Evolutionary conservation across 176 grass and related monocot species (phyloP).

Genomic region (Triticum turgidum): DNA sequence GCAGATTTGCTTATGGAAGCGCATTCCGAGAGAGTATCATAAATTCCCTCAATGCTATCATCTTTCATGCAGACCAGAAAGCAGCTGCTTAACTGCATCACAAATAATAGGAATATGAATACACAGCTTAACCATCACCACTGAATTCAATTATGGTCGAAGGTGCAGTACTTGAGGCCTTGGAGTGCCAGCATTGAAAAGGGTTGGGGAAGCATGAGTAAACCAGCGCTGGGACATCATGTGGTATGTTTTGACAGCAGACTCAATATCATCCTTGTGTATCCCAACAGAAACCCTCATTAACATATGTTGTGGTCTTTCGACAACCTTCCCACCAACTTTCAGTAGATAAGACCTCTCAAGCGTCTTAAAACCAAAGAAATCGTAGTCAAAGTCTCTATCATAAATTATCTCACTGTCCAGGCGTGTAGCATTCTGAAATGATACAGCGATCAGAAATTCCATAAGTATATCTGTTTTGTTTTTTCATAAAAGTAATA

Average conservation of each 20-base stretch:
- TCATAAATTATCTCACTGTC: slow-evolving; percentile 88
- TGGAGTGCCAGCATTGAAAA: slow-evolving; percentile 79
- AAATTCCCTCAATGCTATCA: slow-evolving; percentile 93
- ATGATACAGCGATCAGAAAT: background rate
- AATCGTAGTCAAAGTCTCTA: slow-evolving; percentile 79
- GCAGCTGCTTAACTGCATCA: slow-evolving; percentile 61
- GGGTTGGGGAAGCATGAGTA: slow-evolving; percentile 76
- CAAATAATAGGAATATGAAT: background rate
- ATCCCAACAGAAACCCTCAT: slow-evolving; percentile 86
- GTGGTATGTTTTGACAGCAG: slow-evolving; percentile 70
- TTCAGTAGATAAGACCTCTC: slow-evolving; percentile 80
- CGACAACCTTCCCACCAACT: slow-evolving; percentile 54
- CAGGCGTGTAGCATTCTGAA: slow-evolving; percentile 55
- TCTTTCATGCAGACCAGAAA: slow-evolving; percentile 98
- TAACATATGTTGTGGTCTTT: slow-evolving; percentile 80
- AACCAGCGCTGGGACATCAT: slow-evolving; percentile 86
- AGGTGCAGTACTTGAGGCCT: slow-evolving; percentile 50
- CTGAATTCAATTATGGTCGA: background rate
- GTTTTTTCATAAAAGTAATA: background rate
- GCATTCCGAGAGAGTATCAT: slow-evolving; percentile 93
- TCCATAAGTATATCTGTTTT: background rate
- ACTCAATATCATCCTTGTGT: slow-evolving; percentile 69
- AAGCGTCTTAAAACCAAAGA: slow-evolving; percentile 77
- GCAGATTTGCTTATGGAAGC: slow-evolving; percentile 88
- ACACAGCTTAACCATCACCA: background rate